Conservation (phyloP, 345 rosid species). For the Microcos paniculata region DNA sequence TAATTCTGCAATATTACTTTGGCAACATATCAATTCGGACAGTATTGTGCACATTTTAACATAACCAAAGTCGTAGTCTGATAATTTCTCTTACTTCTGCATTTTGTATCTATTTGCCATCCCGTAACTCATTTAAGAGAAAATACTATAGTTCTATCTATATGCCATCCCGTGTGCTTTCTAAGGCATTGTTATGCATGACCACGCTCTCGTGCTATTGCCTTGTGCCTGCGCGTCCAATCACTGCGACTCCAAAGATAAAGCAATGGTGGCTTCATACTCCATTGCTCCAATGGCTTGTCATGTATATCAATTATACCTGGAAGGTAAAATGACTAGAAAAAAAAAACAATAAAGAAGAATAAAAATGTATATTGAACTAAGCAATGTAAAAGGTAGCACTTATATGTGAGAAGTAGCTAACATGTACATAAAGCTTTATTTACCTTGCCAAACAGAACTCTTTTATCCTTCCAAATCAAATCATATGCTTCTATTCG, state of each 20-base stretch:
- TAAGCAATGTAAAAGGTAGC: background rate
- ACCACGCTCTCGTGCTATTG: constrained; percentile 38
- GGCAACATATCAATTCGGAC: background rate
- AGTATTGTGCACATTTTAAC: background rate
- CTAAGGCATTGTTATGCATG: constrained; percentile 25
- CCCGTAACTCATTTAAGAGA: background rate
- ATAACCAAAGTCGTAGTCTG: background rate
- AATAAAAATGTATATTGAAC: background rate
- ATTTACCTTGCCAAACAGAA: constrained; percentile 63
- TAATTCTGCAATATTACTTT: background rate
- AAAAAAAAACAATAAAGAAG: background rate
- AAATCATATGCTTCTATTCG: constrained; percentile 42
- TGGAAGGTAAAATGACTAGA: constrained; percentile 72
- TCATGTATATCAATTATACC: constrained; percentile 50
- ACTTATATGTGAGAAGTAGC: background rate
- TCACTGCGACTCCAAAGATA: constrained; percentile 75
- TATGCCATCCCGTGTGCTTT: background rate
- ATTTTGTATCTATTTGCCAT: background rate
- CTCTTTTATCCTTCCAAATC: constrained; percentile 51
- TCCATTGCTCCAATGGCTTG: constrained; percentile 58
- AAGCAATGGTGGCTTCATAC: constrained; percentile 46
- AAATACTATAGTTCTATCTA: background rate
- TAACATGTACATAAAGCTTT: background rate
- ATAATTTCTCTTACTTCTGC: background rate
- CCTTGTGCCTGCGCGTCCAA: constrained; percentile 46